phyloP scores from a whole-genome alignment of 129 eudicot genomes.

The Erigeron canadensis region DNA sequence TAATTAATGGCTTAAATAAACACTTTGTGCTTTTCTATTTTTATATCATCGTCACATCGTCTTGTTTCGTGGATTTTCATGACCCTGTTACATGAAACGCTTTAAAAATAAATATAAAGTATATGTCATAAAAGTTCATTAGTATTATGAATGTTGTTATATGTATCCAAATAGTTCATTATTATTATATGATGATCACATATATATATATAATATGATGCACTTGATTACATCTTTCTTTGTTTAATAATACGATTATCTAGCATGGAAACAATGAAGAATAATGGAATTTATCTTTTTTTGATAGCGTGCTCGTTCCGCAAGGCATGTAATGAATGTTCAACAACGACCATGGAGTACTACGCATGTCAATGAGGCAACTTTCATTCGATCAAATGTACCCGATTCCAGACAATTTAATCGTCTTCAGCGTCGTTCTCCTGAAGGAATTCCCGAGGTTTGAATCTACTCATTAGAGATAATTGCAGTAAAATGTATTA shows the following conservation, averaged over 20 bases:
- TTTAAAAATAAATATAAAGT: no score
- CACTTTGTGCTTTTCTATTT: no score
- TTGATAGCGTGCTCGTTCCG: slow-evolving; percentile 32
- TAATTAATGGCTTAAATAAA: slow-evolving; percentile 17
- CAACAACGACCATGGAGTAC: slow-evolving; percentile 26
- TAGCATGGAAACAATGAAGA: not conserved
- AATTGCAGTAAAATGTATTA: not conserved
- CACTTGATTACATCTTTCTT: no score
- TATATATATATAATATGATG: no score
- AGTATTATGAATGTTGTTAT: no score
- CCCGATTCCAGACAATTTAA: slow-evolving; percentile 35
- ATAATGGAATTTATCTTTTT: not conserved
- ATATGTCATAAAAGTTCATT: no score
- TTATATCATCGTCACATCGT: no score
- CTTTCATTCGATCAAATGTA: slow-evolving; percentile 26
- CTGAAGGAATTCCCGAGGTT: slow-evolving; percentile 43
- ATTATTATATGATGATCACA: no score
- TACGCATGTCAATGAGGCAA: not conserved
- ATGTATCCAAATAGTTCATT: no score
- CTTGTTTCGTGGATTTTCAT: no score
- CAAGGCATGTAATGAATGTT: slow-evolving; percentile 28
- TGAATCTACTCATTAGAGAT: slow-evolving; percentile 5
- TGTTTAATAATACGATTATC: not conserved
- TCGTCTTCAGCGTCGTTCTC: slow-evolving; percentile 31
- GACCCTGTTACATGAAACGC: no score